Conservation (phyloP, 2,329 filamentous ascomycete species). For the Cercospora canescens region DNA sequence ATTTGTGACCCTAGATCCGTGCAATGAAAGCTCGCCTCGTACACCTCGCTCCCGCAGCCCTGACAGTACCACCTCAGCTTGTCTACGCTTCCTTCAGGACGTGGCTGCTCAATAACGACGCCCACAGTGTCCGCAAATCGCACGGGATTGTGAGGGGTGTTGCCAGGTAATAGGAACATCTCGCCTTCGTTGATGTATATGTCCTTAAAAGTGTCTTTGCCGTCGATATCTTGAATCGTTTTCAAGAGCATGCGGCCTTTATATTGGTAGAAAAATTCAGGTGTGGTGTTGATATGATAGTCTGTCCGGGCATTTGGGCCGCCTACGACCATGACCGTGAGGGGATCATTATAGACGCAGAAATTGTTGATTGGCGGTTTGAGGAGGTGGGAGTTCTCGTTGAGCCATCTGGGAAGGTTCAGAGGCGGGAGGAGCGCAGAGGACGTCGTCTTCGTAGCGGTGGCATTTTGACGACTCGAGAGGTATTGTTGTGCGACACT, state of each 20-base stretch:
- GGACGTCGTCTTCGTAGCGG: not conserved
- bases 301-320: slow-evolving; percentile 94
- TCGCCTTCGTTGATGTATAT: slow-evolving; percentile 89
- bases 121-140: slow-evolving; percentile 93
- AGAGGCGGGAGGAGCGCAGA: slow-evolving; percentile 33
- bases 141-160: slow-evolving; percentile 95
- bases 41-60: slow-evolving; percentile 68
- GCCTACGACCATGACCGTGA: slow-evolving; percentile 92
- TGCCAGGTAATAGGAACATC: slow-evolving; percentile 88
- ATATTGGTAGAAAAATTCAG: slow-evolving; percentile 98
- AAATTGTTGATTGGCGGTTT: slow-evolving; percentile 97
- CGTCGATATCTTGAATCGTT: slow-evolving; percentile 68
- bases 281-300: slow-evolving; percentile 96
- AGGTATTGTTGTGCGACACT: not conserved
- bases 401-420: slow-evolving; percentile 62
- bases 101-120: slow-evolving; percentile 82
- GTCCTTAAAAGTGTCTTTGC: slow-evolving; percentile 68
- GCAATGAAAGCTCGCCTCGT: slow-evolving; percentile 85
- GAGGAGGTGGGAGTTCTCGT: slow-evolving; percentile 87
- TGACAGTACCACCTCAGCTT: slow-evolving; percentile 89
- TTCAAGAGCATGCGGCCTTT: slow-evolving; percentile 91
- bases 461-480: not conserved
- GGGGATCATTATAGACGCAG: slow-evolving; percentile 84
- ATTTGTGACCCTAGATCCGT: slow-evolving; percentile 92
- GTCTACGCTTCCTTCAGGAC: slow-evolving; percentile 71